Evolutionary conservation across 306 rosid species (phyloP).

Genomic region (Corylus heterophylla): DNA sequence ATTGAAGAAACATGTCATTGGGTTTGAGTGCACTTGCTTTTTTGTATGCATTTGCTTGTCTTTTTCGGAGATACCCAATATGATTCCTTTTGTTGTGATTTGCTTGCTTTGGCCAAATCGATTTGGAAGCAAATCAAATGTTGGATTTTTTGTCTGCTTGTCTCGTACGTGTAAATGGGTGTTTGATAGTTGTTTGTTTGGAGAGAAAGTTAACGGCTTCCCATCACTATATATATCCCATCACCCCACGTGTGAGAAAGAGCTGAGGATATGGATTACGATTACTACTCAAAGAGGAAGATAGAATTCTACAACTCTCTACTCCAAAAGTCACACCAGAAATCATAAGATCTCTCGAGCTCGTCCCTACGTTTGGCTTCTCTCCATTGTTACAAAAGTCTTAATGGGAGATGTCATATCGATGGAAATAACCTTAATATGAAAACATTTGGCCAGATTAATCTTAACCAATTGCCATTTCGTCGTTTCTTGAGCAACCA

Average conservation of each 20-base stretch:
- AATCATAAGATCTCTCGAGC: not conserved
- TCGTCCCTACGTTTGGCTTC: not conserved
- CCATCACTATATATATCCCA: constrained; percentile 15
- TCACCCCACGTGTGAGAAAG: constrained; percentile 11
- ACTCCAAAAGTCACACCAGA: constrained; percentile 1
- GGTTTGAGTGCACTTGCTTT: constrained; percentile 22
- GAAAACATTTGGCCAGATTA: not conserved
- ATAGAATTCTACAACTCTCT: not conserved
- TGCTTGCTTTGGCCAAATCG: constrained; percentile 33
- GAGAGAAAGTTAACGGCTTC: constrained; percentile 28
- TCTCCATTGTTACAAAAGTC: constrained; percentile 2
- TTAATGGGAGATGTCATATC: not conserved
- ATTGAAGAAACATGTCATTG: constrained; percentile 15
- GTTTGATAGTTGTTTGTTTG: constrained; percentile 15
- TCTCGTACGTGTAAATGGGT: constrained; percentile 23
- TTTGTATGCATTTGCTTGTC: constrained; percentile 21
- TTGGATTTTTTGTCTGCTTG: constrained; percentile 35
- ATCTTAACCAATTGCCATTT: not conserved
- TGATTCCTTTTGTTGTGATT: constrained; percentile 13
- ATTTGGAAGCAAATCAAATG: constrained; percentile 32
- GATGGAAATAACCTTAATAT: not conserved
- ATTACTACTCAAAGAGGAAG: not conserved
- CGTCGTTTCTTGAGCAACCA: not conserved
- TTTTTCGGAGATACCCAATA: not conserved
- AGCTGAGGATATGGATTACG: constrained; percentile 15